These are phyloP conservation scores for Plasmodium knowlesi DNA, from an alignment of 169 alveolate genomes.

Conservation along the genomic window DNA sequence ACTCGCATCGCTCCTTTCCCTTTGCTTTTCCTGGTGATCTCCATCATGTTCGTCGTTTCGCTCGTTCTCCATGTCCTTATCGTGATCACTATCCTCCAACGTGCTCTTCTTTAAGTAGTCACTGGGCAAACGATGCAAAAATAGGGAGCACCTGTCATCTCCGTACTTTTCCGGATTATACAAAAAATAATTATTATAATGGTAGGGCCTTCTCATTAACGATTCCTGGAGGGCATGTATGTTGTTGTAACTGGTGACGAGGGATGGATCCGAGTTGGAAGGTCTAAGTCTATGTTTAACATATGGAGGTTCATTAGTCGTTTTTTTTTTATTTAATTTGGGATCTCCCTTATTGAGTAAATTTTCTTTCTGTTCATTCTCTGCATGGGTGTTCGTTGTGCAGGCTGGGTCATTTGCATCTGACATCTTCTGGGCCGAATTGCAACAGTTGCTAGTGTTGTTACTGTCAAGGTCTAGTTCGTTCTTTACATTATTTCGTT, in stretches of 20 bases:
- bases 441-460: background rate
- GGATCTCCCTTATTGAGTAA: background rate
- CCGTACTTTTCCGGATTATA: conserved; percentile 69
- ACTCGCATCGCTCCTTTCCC: background rate
- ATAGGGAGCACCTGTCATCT: conserved; percentile 10
- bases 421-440: background rate
- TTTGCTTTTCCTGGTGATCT: background rate
- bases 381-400: too few relatives aligned
- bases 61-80: background rate
- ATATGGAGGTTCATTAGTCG: conserved; percentile 73
- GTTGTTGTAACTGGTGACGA: conserved; percentile 78
- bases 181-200: conserved; percentile 73
- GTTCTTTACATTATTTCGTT: background rate
- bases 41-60: background rate
- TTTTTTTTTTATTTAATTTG: conserved; percentile 29
- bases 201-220: conserved; percentile 78
- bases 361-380: background rate
- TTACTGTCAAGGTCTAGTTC: background rate
- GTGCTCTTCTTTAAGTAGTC: conserved; percentile 44
- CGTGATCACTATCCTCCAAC: conserved; percentile 1
- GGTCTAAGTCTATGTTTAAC: conserved; percentile 79
- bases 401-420: background rate
- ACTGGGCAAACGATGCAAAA: conserved; percentile 42
- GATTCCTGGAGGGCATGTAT: conserved; percentile 83
- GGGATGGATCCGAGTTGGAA: conserved; percentile 82